These are phyloP conservation scores for Cercospora nicotianae DNA, from an alignment of 2,329 filamentous ascomycete genomes.

Conservation along the genomic window DNA sequence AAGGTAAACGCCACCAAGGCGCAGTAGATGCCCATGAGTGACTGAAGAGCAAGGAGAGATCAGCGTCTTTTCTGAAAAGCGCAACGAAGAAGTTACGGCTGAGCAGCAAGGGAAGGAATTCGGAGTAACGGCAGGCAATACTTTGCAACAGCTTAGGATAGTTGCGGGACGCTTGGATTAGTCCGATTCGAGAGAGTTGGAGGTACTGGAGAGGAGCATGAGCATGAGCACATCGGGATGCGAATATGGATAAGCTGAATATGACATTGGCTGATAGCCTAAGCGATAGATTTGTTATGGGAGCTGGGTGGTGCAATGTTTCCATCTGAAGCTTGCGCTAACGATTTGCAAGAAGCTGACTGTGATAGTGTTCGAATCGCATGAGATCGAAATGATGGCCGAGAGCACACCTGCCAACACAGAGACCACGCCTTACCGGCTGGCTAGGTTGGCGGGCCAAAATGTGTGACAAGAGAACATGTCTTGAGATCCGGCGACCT, in stretches of 20 bases:
- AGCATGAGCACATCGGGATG: conserved; percentile 8
- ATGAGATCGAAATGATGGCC: neutral
- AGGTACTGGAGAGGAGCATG: neutral
- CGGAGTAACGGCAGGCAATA: neutral
- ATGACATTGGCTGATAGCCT: conserved; percentile 6
- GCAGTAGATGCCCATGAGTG: conserved; percentile 27
- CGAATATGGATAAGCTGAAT: conserved; percentile 5
- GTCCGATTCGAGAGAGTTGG: neutral
- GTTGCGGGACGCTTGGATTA: neutral
- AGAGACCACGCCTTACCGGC: too few species aligned
- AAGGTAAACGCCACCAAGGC: conserved; percentile 53
- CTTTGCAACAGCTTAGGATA: neutral
- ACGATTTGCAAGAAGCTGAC: neutral
- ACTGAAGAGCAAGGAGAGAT: neutral
- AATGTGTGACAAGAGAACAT: too few species aligned
- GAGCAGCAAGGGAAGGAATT: neutral
- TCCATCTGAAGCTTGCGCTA: neutral
- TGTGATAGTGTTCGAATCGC: neutral
- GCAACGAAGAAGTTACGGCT: neutral
- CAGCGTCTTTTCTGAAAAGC: neutral
- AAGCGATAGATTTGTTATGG: conserved; percentile 13
- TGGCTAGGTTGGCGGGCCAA: too few species aligned
- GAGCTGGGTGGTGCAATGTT: neutral
- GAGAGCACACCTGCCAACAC: too few species aligned
- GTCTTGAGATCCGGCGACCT: too few species aligned